Conservation (phyloP, 768 basidiomycete species). For the Trametes coccinea region DNA sequence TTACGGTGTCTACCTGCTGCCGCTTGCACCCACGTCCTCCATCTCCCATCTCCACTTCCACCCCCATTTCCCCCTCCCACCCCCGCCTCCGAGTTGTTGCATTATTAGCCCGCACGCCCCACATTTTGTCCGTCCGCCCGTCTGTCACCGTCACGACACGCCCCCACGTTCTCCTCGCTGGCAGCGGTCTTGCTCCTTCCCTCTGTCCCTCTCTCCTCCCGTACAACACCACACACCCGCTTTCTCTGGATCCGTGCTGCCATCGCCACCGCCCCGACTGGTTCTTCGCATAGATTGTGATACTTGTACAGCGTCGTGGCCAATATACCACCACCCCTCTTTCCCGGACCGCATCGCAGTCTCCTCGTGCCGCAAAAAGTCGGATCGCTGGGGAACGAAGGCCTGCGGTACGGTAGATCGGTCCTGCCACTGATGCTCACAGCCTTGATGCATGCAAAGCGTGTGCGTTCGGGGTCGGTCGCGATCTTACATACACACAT, state of each 20-base stretch:
- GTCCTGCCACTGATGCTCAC: too few species aligned
- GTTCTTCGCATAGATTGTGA: slow-evolving; percentile 13
- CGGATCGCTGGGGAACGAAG: too few species aligned
- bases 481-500: too few species aligned
- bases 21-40: not conserved
- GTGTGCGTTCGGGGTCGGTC: too few species aligned
- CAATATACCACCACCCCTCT: slow-evolving; percentile 13
- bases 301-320: slow-evolving; percentile 1
- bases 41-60: not conserved
- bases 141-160: not conserved
- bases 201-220: too few species aligned
- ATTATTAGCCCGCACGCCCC: slow-evolving; percentile 13
- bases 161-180: not conserved
- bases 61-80: too few species aligned
- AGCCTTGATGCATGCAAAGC: too few species aligned
- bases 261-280: not conserved
- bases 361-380: not conserved
- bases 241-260: not conserved
- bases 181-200: too few species aligned
- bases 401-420: too few species aligned
- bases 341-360: not conserved
- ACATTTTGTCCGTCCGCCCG: not conserved
- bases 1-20: not conserved
- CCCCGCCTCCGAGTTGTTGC: slow-evolving; percentile 6
- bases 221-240: not conserved